Conservation (phyloP, 2,329 filamentous ascomycete genomes). For the Colletotrichum musicola region DNA sequence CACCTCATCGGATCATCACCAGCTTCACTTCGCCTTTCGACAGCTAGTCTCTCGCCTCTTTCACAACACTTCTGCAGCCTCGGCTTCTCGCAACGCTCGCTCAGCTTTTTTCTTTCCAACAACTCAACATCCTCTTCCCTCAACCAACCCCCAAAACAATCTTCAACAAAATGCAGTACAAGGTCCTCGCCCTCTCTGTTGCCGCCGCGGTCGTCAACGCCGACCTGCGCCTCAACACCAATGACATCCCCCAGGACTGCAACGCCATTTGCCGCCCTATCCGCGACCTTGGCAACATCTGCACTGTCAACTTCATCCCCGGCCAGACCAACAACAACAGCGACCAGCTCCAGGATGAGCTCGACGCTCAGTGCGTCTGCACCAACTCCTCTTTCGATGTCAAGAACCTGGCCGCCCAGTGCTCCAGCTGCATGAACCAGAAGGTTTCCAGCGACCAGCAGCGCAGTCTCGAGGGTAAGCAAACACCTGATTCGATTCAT, state of each 20-base stretch:
- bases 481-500: too few species aligned
- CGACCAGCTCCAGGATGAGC: slow-evolving; percentile 33
- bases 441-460: slow-evolving; percentile 41
- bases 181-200: slow-evolving; percentile 45
- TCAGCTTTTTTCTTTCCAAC: slow-evolving; percentile 15
- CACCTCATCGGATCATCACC: slow-evolving; percentile 33
- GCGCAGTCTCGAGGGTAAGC: slow-evolving; percentile 38
- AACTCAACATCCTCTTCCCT: not conserved
- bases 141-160: slow-evolving; percentile 9
- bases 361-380: slow-evolving; percentile 38
- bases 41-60: slow-evolving; percentile 38
- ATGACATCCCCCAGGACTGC: slow-evolving; percentile 52
- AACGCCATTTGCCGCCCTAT: slow-evolving; percentile 53
- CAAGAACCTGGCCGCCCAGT: slow-evolving; percentile 41
- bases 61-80: slow-evolving; percentile 26
- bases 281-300: slow-evolving; percentile 49
- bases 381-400: slow-evolving; percentile 38
- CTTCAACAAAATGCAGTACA: slow-evolving; percentile 46
- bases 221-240: slow-evolving; percentile 49
- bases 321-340: slow-evolving; percentile 39
- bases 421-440: slow-evolving; percentile 54
- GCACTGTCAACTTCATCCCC: slow-evolving; percentile 48
- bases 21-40: slow-evolving; percentile 39
- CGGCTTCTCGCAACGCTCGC: slow-evolving; percentile 30
- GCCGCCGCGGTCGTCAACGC: slow-evolving; percentile 48